A percentile compares a stretch with the other conserved stretches of the same genome.
Evolutionary conservation across 2,329 filamentous ascomycete species (phyloP).

Genomic region (Chrysosporium queenslandicum): DNA sequence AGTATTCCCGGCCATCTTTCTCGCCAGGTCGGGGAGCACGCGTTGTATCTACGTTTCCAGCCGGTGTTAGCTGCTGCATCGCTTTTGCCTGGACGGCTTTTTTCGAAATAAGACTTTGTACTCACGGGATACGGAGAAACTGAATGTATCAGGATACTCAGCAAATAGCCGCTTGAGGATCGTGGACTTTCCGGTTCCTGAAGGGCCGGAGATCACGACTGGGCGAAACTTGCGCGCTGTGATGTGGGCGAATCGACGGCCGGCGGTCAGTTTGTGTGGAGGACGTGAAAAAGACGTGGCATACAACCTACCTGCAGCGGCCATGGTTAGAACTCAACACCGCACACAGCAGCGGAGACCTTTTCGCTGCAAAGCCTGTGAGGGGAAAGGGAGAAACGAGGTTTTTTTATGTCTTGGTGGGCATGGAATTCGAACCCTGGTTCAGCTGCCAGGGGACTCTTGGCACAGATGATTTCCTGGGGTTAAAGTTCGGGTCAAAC

Average conservation of each 20-base stretch:
- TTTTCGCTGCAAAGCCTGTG: neutral
- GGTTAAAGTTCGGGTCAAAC: neutral
- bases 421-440: neutral
- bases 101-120: conserved; percentile 4
- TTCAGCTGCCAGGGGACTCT: neutral
- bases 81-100: neutral
- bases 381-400: neutral
- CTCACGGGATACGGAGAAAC: conserved; percentile 35
- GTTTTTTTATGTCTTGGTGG: neutral
- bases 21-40: conserved; percentile 66
- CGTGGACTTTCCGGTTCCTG: conserved; percentile 36
- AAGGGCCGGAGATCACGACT: conserved; percentile 35
- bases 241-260: neutral
- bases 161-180: conserved; percentile 35
- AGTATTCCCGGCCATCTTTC: conserved; percentile 66
- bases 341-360: neutral
- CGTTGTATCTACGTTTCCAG: conserved; percentile 63
- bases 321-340: conserved; percentile 4
- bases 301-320: conserved; percentile 5
- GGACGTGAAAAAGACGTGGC: neutral
- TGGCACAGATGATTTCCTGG: neutral
- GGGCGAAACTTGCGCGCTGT: conserved; percentile 29
- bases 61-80: neutral
- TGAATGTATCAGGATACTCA: conserved; percentile 36
- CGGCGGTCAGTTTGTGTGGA: neutral